phyloP scores from a whole-genome alignment of 2,329 filamentous ascomycete species.

The Trichoderma hamatum region DNA sequence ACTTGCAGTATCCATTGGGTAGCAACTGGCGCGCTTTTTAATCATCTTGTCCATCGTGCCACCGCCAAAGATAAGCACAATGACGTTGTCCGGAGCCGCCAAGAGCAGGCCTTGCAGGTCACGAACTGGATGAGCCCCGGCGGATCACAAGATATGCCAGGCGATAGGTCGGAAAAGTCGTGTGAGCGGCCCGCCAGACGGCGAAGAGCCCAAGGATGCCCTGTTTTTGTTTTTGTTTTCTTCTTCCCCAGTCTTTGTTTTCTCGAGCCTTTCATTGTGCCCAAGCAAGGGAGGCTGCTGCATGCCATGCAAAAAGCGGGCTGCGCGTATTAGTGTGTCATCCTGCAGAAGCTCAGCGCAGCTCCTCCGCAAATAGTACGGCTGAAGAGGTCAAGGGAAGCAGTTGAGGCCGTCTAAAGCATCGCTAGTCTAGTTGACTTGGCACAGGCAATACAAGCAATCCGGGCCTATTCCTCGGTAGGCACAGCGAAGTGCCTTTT shows the following conservation, averaged over 20 bases:
- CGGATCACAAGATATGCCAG: conserved; percentile 20
- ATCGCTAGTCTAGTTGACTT: not conserved
- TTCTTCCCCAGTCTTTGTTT: not conserved
- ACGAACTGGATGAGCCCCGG: conserved; percentile 1
- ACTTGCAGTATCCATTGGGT: not conserved
- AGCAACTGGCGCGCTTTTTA: not conserved
- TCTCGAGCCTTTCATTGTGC: not conserved
- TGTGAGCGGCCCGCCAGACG: conserved; percentile 15
- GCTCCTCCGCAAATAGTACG: not conserved
- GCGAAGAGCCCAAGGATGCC: conserved; percentile 8
- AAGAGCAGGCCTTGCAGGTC: conserved; percentile 9
- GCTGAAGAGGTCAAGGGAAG: not conserved
- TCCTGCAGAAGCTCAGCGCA: not conserved
- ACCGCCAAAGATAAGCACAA: conserved; percentile 20
- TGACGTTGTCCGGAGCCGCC: conserved; percentile 18
- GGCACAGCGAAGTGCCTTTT: not conserved
- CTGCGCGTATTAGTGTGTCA: not conserved
- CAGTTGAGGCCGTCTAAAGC: too few species aligned
- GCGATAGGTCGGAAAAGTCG: conserved; percentile 14
- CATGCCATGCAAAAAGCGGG: conserved; percentile 16
- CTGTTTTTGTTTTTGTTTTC: conserved; percentile 1
- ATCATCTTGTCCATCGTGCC: conserved; percentile 7
- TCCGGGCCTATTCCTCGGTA: not conserved
- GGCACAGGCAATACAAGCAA: not conserved
- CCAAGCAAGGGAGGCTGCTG: conserved; percentile 11